Evolutionary conservation across 768 basidiomycete genomes (phyloP).

Genomic region (Hygrocybe coccinea): DNA sequence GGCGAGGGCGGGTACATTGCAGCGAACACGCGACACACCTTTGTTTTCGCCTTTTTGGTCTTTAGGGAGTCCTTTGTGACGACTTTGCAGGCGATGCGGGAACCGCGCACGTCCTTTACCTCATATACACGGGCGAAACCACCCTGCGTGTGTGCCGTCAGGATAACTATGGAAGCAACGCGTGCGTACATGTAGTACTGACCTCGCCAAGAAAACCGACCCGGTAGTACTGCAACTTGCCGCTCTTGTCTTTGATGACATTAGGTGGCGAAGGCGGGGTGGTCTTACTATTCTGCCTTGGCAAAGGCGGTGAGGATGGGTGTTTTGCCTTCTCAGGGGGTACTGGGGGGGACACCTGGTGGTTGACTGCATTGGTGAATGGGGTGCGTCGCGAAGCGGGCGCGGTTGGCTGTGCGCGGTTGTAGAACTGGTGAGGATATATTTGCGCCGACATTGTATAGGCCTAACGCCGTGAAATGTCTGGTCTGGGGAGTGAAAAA

Average conservation of each 20-base stretch:
- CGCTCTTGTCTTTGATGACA: conserved; percentile 62
- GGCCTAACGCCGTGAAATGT: conserved; percentile 31
- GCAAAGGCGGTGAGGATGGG: conserved; percentile 60
- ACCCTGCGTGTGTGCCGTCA: conserved; percentile 42
- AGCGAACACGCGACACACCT: conserved; percentile 46
- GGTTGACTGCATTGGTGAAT: conserved; percentile 39
- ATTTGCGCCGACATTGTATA: conserved; percentile 36
- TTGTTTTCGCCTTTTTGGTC: conserved; percentile 95
- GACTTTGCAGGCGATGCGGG: conserved; percentile 83
- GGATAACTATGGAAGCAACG: neutral
- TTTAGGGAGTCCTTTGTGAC: conserved; percentile 88
- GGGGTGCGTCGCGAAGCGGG: conserved; percentile 37
- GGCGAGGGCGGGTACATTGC: too few relatives aligned
- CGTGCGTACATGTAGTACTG: conserved; percentile 21
- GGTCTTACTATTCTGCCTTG: conserved; percentile 78
- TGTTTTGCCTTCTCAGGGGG: conserved; percentile 27
- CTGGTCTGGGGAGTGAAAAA: neutral
- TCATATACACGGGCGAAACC: conserved; percentile 97
- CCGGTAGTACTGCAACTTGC: conserved; percentile 54
- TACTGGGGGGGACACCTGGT: conserved; percentile 9
- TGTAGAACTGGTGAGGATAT: conserved; percentile 33
- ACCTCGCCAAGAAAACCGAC: conserved; percentile 91
- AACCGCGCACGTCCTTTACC: conserved; percentile 66
- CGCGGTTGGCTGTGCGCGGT: conserved; percentile 28
- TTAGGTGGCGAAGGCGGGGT: conserved; percentile 77